Base-by-base conservation (phyloP, 345 rosid species). In the Arabidopsis arenosa region DNA sequence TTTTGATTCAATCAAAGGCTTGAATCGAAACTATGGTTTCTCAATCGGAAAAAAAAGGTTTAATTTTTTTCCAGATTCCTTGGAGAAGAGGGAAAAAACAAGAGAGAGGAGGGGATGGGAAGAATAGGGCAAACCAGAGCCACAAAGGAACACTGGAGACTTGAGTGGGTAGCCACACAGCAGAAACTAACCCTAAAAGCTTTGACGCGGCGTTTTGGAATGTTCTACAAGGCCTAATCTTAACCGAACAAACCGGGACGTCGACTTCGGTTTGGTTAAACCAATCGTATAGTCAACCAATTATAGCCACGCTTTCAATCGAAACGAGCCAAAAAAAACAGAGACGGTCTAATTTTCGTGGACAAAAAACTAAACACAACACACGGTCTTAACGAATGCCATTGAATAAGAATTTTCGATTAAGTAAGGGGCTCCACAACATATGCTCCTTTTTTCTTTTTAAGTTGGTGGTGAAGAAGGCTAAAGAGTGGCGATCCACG, bases 21-120 rank as follows among this genome's bases (percentile, higher is more conserved):
- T 45, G 75, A 63, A 13, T 70, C 60, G 58, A 75, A 53, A 53
- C 40, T 61, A 21, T 4, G n/a, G 35, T 32, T 3, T n/a, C 7
- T 13, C 48, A 28, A 18, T 1, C 13, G 11, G 36, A 10, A 33
- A 43, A 32, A 45, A 70, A 49, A 11, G 45, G 67, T 77, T 77
- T 47, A 12, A 5, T 54, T 58, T 77, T 23, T 60, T 72, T 59
- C 81, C 81, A 52, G 44, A 73, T 78, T 78, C 74, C 81, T 78
- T 66, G 81, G 81, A 45, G 74, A 72, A 59, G 73, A 72, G 81
- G 74, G n/a, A 8, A 8, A 3, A 53, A 63, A 63, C 30, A 40
- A 3, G 4, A 37, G n/a, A 69, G 64, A 49, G 12, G 15, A 43
- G 9, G 18, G 51, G 8, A 3, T 8, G 51, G 4, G 18, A 18